These are phyloP conservation scores for Neurospora sublineolata DNA, from an alignment of 495 filamentous ascomycete species.

Conservation along the genomic window DNA sequence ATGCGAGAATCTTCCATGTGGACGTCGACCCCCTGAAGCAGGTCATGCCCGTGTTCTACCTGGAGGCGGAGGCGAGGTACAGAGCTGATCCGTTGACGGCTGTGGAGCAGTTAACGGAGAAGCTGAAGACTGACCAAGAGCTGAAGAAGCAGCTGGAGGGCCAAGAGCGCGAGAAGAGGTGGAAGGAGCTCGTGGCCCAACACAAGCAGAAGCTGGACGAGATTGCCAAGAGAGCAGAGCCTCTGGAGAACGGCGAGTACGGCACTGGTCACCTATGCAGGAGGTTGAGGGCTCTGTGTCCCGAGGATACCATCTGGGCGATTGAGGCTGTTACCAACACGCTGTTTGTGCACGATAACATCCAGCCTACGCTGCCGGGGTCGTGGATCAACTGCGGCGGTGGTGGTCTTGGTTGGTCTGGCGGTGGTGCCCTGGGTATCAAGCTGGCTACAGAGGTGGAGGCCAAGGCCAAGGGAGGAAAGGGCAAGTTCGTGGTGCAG, in stretches of 20 bases:
- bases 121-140: slow-evolving; percentile 36
- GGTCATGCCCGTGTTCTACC: slow-evolving; percentile 76
- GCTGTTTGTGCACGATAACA: slow-evolving; percentile 62
- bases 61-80: slow-evolving; percentile 62
- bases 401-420: slow-evolving; percentile 91
- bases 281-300: slow-evolving; percentile 52
- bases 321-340: slow-evolving; percentile 87
- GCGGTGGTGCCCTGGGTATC: slow-evolving; percentile 76
- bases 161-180: slow-evolving; percentile 34
- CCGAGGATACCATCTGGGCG: slow-evolving; percentile 69
- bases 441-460: slow-evolving; percentile 67
- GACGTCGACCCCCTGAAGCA: slow-evolving; percentile 82
- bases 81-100: slow-evolving; percentile 61
- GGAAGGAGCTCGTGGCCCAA: slow-evolving; percentile 45
- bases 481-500: slow-evolving; percentile 80
- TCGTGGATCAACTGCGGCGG: slow-evolving; percentile 91
- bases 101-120: slow-evolving; percentile 56
- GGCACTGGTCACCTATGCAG: slow-evolving; percentile 59
- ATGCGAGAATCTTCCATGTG: slow-evolving; percentile 66
- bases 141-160: slow-evolving; percentile 35
- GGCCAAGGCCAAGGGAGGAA: slow-evolving; percentile 46
- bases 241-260: slow-evolving; percentile 52
- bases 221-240: slow-evolving; percentile 45
- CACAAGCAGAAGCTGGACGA: slow-evolving; percentile 47
- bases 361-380: slow-evolving; percentile 65